Evolutionary conservation across 139 green algal genomes (phyloP).

Genomic region (Zygnema circumcarinatum): DNA sequence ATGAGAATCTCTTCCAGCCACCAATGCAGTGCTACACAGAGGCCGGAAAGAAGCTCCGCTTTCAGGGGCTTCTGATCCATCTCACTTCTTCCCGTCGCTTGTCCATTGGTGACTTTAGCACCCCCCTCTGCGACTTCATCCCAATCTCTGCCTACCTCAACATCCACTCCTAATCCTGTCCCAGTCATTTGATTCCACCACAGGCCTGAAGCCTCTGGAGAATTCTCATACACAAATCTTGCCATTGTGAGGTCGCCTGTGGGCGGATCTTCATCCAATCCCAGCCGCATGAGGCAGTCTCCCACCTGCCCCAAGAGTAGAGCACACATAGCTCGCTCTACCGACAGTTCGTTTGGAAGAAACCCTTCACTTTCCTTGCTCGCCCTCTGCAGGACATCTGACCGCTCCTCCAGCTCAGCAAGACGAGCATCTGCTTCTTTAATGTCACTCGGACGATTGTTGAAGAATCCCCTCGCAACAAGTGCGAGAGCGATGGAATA

Average conservation of each 20-base stretch:
- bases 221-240: slow-evolving; percentile 53
- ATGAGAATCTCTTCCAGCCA: slow-evolving; percentile 53
- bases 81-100: neutral
- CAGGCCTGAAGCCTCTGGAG: slow-evolving; percentile 1
- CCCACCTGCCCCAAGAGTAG: slow-evolving; percentile 55
- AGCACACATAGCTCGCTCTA: slow-evolving; percentile 62
- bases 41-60: slow-evolving; percentile 38
- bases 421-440: slow-evolving; percentile 38
- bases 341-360: slow-evolving; percentile 12
- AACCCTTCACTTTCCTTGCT: neutral
- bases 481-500: slow-evolving; percentile 52
- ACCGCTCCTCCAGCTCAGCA: slow-evolving; percentile 26
- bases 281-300: slow-evolving; percentile 15
- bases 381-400: neutral
- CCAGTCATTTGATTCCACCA: neutral
- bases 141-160: neutral
- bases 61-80: neutral
- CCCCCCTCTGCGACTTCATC: neutral
- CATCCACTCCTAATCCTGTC: neutral
- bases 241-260: slow-evolving; percentile 26
- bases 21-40: slow-evolving; percentile 48
- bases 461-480: slow-evolving; percentile 31
- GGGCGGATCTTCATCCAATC: slow-evolving; percentile 17
- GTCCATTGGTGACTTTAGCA: neutral
- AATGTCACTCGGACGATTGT: slow-evolving; percentile 21